A percentile compares a stretch with the other conserved stretches of the same genome.
phyloP scores from a whole-genome alignment of 257 asterid species.

The Plectranthus barbatus region DNA sequence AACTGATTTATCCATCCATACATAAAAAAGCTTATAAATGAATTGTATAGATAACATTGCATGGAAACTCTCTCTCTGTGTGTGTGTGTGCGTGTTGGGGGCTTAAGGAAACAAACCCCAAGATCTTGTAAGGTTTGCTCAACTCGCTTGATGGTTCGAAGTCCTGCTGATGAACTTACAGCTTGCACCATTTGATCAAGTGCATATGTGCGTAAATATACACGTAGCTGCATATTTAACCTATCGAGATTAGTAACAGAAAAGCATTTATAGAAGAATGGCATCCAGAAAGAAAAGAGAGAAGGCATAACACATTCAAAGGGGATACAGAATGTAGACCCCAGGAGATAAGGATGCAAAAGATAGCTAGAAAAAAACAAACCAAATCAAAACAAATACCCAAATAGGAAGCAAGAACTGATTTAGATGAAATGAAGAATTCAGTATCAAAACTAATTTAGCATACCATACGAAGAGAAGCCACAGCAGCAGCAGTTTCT shows the following conservation, averaged over 20 bases:
- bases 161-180: constrained; percentile 97
- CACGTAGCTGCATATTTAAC: constrained; percentile 65
- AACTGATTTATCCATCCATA: constrained; percentile 8
- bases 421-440: not conserved
- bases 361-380: not conserved
- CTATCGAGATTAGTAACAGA: constrained; percentile 11
- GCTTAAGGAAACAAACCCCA: constrained; percentile 81
- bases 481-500: constrained; percentile 69
- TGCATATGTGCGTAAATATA: constrained; percentile 78
- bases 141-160: constrained; percentile 84
- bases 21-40: not conserved
- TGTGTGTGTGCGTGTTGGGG: too few relatives aligned
- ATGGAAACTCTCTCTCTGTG: too few relatives aligned
- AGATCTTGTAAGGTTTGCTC: constrained; percentile 98
- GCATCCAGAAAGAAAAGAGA: not conserved
- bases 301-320: not conserved
- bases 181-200: constrained; percentile 98
- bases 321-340: not conserved
- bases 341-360: not conserved
- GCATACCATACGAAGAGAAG: constrained; percentile 85
- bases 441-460: constrained; percentile 4
- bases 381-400: not conserved
- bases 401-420: not conserved
- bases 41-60: not conserved
- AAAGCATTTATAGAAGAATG: not conserved